Conservation (phyloP, 2,329 filamentous ascomycete species). For the Colletotrichum simmondsii region DNA sequence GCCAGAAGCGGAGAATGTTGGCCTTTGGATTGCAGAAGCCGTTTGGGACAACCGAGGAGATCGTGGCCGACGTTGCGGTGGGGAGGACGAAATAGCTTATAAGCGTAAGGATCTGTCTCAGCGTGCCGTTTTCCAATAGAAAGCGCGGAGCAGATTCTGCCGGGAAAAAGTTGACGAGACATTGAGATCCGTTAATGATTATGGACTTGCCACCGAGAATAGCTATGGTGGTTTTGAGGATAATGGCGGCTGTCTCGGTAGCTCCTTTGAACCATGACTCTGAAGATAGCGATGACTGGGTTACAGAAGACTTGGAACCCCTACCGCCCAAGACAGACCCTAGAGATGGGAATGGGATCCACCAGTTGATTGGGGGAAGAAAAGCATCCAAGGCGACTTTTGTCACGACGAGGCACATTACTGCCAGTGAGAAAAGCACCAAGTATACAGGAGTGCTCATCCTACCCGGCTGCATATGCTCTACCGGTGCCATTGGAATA, state of each 20-base stretch:
- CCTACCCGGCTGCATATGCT: not conserved
- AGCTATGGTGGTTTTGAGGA: not conserved
- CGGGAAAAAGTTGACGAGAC: not conserved
- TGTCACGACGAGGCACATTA: not conserved
- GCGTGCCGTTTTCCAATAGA: not conserved
- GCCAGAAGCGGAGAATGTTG: conserved; percentile 4
- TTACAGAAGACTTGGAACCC: not conserved
- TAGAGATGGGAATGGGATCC: not conserved
- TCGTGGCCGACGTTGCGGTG: not conserved
- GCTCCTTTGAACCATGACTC: not conserved
- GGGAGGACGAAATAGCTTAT: not conserved
- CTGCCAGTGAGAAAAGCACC: not conserved
- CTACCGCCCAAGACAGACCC: not conserved
- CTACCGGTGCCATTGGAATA: not conserved
- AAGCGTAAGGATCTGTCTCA: not conserved
- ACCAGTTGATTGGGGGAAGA: not conserved
- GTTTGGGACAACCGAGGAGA: not conserved
- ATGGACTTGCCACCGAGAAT: not conserved
- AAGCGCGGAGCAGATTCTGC: not conserved
- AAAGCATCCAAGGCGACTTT: not conserved
- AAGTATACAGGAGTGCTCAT: not conserved
- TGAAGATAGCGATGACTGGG: not conserved
- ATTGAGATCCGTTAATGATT: not conserved
- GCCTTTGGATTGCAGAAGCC: not conserved
- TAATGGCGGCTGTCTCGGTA: not conserved